A percentile compares a stretch with the other conserved stretches of the same genome.
Conservation (phyloP, 2,329 filamentous ascomycete species). For the Ceratocystis diversiconidia region DNA sequence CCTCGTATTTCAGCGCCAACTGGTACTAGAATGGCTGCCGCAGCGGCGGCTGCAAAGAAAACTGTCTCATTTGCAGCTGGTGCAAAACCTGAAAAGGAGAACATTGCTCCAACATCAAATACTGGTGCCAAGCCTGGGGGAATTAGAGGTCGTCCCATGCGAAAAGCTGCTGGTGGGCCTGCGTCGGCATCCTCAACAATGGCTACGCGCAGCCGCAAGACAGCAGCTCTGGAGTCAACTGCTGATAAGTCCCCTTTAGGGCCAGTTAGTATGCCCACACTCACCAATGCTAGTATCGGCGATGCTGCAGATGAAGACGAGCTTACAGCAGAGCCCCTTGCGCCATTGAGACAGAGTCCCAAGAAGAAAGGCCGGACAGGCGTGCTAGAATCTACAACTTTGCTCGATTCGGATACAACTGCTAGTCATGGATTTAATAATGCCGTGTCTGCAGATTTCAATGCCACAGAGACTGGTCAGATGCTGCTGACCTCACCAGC, state of each 20-base stretch:
- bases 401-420: neutral
- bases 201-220: slow-evolving; percentile 4
- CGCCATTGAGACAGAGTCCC: slow-evolving; percentile 40
- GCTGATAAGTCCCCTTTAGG: slow-evolving; percentile 40
- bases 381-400: neutral
- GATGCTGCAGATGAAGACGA: slow-evolving; percentile 32
- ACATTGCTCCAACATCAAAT: slow-evolving; percentile 31
- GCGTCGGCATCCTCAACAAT: slow-evolving; percentile 19
- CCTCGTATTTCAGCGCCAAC: slow-evolving; percentile 27
- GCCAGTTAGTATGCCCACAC: slow-evolving; percentile 50
- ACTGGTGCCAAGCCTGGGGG: slow-evolving; percentile 27
- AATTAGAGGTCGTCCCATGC: slow-evolving; percentile 32
- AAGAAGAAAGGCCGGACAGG: slow-evolving; percentile 28
- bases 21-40: neutral
- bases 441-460: neutral
- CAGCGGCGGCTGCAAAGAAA: slow-evolving; percentile 39
- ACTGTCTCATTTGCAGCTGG: slow-evolving; percentile 42
- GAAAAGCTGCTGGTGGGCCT: slow-evolving; percentile 27
- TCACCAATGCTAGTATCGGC: slow-evolving; percentile 25
- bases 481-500: slow-evolving; percentile 39
- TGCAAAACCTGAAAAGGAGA: slow-evolving; percentile 49
- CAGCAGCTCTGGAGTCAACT: slow-evolving; percentile 22
- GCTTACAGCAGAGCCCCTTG: slow-evolving; percentile 38
- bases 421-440: neutral
- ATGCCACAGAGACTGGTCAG: neutral